Base-by-base conservation (phyloP, 768 basidiomycete genomes). In the Coprinellus micaceus region DNA sequence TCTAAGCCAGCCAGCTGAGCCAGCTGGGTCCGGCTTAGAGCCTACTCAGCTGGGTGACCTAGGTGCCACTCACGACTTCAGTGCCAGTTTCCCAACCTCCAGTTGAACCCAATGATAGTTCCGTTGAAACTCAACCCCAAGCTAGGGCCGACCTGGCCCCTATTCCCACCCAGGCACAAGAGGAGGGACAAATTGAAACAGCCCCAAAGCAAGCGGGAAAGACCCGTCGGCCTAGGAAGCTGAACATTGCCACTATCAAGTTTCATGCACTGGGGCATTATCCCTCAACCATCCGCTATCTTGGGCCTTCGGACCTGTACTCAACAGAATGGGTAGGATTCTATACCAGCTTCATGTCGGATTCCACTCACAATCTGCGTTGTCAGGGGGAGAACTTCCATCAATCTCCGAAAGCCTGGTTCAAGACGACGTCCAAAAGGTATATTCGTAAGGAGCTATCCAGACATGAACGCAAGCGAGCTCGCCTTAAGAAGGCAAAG, bases 301-400 rank as follows among this genome's bases (percentile, higher is more conserved):
- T 62, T 51, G 76, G 76, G 0, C 70, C 69, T 1, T 72, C 74
- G 0, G 74, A 80, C 54, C 69, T 66, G 1, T 73, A 73, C 53
- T 73, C 72, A 0, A 79, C 75, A 0, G 74, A 78, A 53, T 50
- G 71, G 40, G 76, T 79, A 54, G 24, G 67, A 60, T 10, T 22
- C 7, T 9, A 4, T 22, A 17, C 15, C 4, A 26, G 21, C 15
- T 9, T 22, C 6, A 6, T 48, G 25, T 7, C 25, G 10, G 15
- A 17, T 17, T 6, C 33, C 33, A 17, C 19, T 17, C 28, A 48
- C 37, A 13, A 33, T 33, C 33, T 6, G 33, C 33, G 33, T 33
- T 33, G 33, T 13, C 52, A 79, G 77, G 75, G 76, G 0, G 77
- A 81, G 55, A 65, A 72, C 0, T 69, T 76, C 21, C 79, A 81